Evolutionary conservation across 1,139 yeast species (phyloP).

Genomic region (Yamadazyma diddensiae): DNA sequence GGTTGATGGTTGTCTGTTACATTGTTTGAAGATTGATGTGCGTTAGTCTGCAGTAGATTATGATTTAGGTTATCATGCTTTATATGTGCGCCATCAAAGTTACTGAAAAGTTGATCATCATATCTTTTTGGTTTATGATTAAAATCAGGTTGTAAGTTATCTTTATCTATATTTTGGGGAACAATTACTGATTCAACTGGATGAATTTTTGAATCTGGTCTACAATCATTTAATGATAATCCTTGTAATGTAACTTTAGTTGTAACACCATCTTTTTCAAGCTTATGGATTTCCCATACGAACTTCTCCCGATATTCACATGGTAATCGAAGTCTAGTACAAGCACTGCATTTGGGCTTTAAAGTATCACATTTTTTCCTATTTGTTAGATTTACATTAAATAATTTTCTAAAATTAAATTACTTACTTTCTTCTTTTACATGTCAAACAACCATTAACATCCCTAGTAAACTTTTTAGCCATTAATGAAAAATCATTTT

Average conservation of each 20-base stretch:
- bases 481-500: background rate
- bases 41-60: no score
- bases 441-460: constrained; percentile 4
- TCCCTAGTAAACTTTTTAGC: constrained; percentile 2
- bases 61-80: no score
- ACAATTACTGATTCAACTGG: background rate
- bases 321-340: constrained; percentile 3
- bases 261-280: background rate
- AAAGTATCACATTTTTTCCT: constrained; percentile 6
- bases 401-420: background rate
- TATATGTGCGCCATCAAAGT: no score
- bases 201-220: background rate
- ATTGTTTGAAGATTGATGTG: no score
- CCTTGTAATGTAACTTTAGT: background rate
- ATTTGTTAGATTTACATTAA: background rate
- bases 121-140: no score
- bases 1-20: no score
- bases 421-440: constrained; percentile 5
- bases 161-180: background rate
- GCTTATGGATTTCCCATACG: constrained; percentile 4
- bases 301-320: constrained; percentile 5
- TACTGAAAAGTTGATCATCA: no score
- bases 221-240: background rate
- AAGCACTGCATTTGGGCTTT: constrained; percentile 6
- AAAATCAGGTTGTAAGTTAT: no score